Evolutionary conservation across 2,329 filamentous ascomycete species (phyloP).

Genomic region (Diaporthe batatas): DNA sequence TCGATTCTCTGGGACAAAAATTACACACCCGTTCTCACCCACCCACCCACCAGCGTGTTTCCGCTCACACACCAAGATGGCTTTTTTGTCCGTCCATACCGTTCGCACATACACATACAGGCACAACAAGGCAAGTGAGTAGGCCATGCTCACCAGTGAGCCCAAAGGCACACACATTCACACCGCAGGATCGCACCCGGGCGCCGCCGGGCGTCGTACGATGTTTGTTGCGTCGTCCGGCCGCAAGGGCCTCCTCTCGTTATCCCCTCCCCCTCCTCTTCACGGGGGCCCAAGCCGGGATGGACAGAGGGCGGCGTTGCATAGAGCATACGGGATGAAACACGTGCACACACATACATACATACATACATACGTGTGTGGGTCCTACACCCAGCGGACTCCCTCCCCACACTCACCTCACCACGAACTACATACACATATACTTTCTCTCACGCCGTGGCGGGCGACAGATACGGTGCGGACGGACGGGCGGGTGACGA

Average conservation of each 20-base stretch:
- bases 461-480: too few species aligned
- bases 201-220: conserved; percentile 1
- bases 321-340: conserved; percentile 19
- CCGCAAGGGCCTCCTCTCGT: not conserved
- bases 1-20: conserved; percentile 30
- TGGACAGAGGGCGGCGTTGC: not conserved
- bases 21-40: conserved; percentile 5
- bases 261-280: not conserved
- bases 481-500: too few species aligned
- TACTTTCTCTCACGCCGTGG: too few species aligned
- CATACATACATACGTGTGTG: too few species aligned
- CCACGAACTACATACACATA: too few species aligned
- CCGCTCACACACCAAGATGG: too few species aligned
- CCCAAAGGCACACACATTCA: not conserved
- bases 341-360: not conserved
- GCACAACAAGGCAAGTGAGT: too few species aligned
- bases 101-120: too few species aligned
- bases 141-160: conserved; percentile 44
- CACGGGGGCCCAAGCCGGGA: not conserved
- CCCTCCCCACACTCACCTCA: too few species aligned
- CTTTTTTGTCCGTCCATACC: not conserved
- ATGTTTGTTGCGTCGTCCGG: not conserved
- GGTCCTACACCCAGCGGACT: too few species aligned
- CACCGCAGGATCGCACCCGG: too few species aligned
- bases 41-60: not conserved